Percentiles rank a stretch among this genome's conserved stretches.
Conservation (phyloP, 805 yeast species). For the Saturnispora zaruensis region DNA sequence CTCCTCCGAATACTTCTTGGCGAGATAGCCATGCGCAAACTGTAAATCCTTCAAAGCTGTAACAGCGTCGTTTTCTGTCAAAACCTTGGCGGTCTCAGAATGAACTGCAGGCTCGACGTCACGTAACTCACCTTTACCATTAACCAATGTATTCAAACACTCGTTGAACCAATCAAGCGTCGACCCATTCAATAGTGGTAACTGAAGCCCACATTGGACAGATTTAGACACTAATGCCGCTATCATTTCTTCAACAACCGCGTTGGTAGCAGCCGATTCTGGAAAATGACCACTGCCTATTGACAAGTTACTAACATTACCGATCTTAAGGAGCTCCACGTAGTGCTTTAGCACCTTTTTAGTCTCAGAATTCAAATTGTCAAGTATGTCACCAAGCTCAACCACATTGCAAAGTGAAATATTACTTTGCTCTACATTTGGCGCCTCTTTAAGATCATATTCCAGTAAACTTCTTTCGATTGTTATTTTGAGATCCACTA, state of each 20-base stretch:
- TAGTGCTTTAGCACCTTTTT: slow-evolving; percentile 2
- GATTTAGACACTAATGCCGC: slow-evolving; percentile 40
- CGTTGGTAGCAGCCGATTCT: background rate
- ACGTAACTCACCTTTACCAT: background rate
- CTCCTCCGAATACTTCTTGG: slow-evolving; percentile 61
- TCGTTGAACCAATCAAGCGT: slow-evolving; percentile 25
- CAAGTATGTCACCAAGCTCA: background rate
- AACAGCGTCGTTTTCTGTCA: background rate
- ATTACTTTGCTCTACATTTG: background rate
- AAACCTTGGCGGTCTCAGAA: background rate
- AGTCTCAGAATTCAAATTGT: background rate
- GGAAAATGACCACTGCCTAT: background rate
- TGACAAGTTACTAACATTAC: slow-evolving; percentile 12
- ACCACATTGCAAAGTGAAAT: background rate
- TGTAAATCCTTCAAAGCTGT: slow-evolving; percentile 63
- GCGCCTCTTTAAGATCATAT: slow-evolving; percentile 2
- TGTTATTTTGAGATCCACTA: slow-evolving; percentile 11
- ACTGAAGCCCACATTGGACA: slow-evolving; percentile 32
- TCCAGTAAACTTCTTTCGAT: slow-evolving; percentile 15
- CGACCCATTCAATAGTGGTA: slow-evolving; percentile 23
- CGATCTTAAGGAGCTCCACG: slow-evolving; percentile 11
- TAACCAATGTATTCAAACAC: slow-evolving; percentile 19
- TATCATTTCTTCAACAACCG: slow-evolving; percentile 36
- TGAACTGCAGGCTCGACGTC: background rate
- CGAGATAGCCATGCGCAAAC: slow-evolving; percentile 60